Evolutionary conservation across 2,329 filamentous ascomycete genomes (phyloP).

Genomic region (Pseudophaeomoniella oleicola): DNA sequence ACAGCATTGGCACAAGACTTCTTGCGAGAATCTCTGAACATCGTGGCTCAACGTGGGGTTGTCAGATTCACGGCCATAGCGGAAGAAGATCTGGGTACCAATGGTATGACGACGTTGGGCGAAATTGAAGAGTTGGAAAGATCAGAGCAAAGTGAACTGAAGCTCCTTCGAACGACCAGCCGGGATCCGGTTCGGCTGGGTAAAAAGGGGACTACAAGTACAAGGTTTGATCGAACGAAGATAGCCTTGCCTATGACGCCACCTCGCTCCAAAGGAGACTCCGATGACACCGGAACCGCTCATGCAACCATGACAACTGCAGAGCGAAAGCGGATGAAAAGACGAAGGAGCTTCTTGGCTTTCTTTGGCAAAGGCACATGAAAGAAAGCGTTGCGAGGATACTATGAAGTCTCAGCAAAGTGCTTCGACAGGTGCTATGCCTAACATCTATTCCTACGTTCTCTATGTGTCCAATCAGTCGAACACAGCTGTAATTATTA

Average conservation of each 20-base stretch:
- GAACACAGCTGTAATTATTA: no score
- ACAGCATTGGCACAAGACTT: constrained; percentile 62
- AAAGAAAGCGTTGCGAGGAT: no score
- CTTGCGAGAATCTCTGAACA: constrained; percentile 55
- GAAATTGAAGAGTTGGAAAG: constrained; percentile 48
- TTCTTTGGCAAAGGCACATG: constrained; percentile 9
- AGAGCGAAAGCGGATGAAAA: constrained; percentile 9
- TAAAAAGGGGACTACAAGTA: constrained; percentile 12
- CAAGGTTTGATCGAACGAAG: constrained; percentile 4
- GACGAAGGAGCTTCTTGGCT: constrained; percentile 12
- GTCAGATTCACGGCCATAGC: constrained; percentile 55
- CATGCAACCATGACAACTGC: constrained; percentile 3
- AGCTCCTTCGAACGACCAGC: constrained; percentile 24
- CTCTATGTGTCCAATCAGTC: no score
- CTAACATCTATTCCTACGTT: no score
- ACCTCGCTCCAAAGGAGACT: constrained; percentile 1
- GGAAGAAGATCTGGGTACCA: constrained; percentile 58
- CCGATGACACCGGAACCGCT: not conserved
- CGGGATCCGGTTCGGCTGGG: constrained; percentile 14
- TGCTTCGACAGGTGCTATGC: no score
- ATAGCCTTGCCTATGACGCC: constrained; percentile 1
- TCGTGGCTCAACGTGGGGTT: constrained; percentile 52
- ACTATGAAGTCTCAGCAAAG: no score
- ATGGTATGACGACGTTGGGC: constrained; percentile 53
- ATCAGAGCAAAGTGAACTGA: constrained; percentile 24